A percentile compares a stretch with the other conserved stretches of the same genome.
Conservation (phyloP, 163 green algal genomes). For the Chlorella variabilis region DNA sequence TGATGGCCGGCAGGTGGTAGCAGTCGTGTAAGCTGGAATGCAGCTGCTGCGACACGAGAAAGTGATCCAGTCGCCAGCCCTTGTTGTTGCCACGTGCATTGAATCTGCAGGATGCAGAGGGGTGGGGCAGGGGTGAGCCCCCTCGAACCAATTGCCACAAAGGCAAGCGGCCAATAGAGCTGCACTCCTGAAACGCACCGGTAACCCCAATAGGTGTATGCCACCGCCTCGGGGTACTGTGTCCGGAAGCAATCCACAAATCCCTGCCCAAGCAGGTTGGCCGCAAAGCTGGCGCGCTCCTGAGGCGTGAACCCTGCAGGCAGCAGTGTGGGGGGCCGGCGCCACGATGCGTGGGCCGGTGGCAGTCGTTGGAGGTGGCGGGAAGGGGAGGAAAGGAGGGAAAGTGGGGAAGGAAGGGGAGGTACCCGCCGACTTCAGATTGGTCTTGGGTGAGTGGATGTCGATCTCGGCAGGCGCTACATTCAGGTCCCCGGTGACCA, state of each 20-base stretch:
- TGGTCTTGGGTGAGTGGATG: conserved; percentile 85
- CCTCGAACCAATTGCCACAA: background rate
- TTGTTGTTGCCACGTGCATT: conserved; percentile 62
- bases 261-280: conserved; percentile 39
- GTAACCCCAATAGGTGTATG: conserved; percentile 53
- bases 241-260: conserved; percentile 72
- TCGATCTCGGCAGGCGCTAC: conserved; percentile 82
- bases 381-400: too few relatives aligned
- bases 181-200: background rate
- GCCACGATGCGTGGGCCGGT: background rate
- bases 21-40: conserved; percentile 62
- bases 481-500: conserved; percentile 85
- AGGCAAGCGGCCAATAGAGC: background rate
- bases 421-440: conserved; percentile 56
- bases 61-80: conserved; percentile 91
- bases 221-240: conserved; percentile 65
- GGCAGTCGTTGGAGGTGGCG: background rate
- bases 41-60: conserved; percentile 59
- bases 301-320: conserved; percentile 84
- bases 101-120: background rate
- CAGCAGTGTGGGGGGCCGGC: too few relatives aligned
- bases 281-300: conserved; percentile 61
- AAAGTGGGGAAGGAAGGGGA: background rate
- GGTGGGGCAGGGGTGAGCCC: too few relatives aligned
- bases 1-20: conserved; percentile 73